phyloP scores from a whole-genome alignment of 2,329 filamentous ascomycete genomes.

The Teratosphaeria epicoccoides region DNA sequence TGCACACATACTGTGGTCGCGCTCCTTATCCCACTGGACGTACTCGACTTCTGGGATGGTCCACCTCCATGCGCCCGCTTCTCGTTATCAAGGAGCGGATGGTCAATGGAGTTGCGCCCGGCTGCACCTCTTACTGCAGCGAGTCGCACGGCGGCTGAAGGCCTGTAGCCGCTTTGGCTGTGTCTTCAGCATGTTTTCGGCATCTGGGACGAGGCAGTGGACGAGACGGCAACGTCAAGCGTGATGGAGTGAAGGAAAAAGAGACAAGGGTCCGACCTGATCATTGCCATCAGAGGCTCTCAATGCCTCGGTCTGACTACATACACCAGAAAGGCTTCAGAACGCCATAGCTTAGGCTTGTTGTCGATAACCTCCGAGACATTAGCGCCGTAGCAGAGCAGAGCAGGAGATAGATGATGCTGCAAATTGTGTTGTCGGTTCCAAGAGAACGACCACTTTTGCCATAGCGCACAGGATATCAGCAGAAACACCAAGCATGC shows the following conservation, averaged over 20 bases:
- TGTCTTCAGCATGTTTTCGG: background rate
- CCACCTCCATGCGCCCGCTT: no score
- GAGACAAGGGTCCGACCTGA: background rate
- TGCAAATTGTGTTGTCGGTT: slow-evolving; percentile 2
- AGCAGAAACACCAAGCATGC: slow-evolving; percentile 4
- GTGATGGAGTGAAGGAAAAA: background rate
- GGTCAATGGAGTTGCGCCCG: background rate
- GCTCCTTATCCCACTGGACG: no score
- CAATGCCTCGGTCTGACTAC: slow-evolving; percentile 1
- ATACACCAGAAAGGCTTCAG: slow-evolving; percentile 1
- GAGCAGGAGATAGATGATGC: slow-evolving; percentile 9
- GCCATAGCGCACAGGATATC: slow-evolving; percentile 5
- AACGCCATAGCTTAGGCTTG: slow-evolving; percentile 6
- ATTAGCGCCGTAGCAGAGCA: slow-evolving; percentile 12
- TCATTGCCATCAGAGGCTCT: background rate
- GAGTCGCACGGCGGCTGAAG: background rate
- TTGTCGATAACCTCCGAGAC: slow-evolving; percentile 10
- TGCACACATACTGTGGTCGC: background rate
- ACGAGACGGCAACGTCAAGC: background rate
- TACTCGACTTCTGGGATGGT: no score
- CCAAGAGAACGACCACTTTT: slow-evolving; percentile 3
- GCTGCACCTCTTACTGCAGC: background rate
- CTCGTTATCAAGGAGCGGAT: background rate
- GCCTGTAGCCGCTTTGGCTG: background rate
- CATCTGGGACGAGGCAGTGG: background rate